phyloP scores from a whole-genome alignment of 495 filamentous ascomycete species.

The Saxophila tyrrhenica region DNA sequence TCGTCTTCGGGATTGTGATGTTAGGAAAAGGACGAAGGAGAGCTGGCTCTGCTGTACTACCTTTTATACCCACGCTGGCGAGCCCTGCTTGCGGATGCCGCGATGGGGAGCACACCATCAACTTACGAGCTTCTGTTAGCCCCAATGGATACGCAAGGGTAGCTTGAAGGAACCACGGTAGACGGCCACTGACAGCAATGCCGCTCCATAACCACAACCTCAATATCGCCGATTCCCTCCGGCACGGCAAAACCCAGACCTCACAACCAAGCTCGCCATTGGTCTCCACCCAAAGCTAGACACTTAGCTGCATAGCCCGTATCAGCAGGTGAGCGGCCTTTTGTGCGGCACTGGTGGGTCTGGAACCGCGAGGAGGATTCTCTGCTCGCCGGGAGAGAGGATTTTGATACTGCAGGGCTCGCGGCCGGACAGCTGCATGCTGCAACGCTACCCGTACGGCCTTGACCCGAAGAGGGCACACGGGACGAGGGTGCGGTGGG shows the following conservation, averaged over 20 bases:
- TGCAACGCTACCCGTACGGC: slow-evolving; percentile 1
- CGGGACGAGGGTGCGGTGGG: neutral
- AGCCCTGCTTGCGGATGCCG: slow-evolving; percentile 3
- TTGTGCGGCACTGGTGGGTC: slow-evolving; percentile 17
- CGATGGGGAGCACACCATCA: slow-evolving; percentile 8
- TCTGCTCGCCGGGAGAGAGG: neutral
- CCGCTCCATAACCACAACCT: too few species aligned
- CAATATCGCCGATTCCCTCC: slow-evolving; percentile 15
- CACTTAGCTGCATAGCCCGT: slow-evolving; percentile 15
- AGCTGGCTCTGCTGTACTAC: neutral
- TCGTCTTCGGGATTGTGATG: neutral
- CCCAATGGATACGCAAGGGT: neutral
- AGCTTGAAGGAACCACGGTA: neutral
- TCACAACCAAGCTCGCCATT: slow-evolving; percentile 7
- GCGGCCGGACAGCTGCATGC: slow-evolving; percentile 1
- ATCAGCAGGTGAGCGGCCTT: slow-evolving; percentile 5
- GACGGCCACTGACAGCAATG: too few species aligned
- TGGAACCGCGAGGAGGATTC: neutral
- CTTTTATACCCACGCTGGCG: slow-evolving; percentile 10
- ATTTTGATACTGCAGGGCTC: slow-evolving; percentile 13
- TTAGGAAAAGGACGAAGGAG: slow-evolving; percentile 14
- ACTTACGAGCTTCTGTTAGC: neutral
- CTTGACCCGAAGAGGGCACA: neutral
- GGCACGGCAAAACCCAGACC: slow-evolving; percentile 9
- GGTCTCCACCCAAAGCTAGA: slow-evolving; percentile 15